Evolutionary conservation across 2,329 filamentous ascomycete species (phyloP).

Genomic region (Botrytis sinoallii): DNA sequence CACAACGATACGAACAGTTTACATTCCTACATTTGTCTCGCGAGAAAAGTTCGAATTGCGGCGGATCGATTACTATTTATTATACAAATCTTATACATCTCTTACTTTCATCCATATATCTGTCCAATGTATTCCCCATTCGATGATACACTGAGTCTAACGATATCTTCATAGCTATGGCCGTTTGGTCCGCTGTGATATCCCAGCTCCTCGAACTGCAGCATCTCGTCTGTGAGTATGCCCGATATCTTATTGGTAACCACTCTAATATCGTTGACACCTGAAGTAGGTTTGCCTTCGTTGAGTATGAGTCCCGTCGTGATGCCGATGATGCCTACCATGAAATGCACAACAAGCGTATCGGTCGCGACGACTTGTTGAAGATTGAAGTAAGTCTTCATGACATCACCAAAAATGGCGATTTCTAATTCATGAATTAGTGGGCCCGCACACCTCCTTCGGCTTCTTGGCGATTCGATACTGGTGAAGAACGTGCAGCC

Average conservation of each 20-base stretch:
- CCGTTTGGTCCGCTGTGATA: conserved; percentile 95
- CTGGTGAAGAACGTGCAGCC: conserved; percentile 67
- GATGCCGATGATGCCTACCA: conserved; percentile 99
- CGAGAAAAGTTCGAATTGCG: conserved; percentile 29
- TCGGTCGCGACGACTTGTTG: conserved; percentile 82
- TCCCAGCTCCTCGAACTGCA: conserved; percentile 90
- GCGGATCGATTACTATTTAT: conserved; percentile 31
- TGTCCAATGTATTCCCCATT: conserved; percentile 28
- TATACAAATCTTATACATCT: conserved; percentile 27
- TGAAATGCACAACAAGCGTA: conserved; percentile 99
- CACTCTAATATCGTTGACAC: conserved; percentile 39
- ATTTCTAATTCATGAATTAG: conserved; percentile 48
- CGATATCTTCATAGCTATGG: conserved; percentile 68
- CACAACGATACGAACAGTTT: conserved; percentile 35
- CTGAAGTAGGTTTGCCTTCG: conserved; percentile 80
- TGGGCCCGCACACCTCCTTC: conserved; percentile 98
- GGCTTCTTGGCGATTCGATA: conserved; percentile 97
- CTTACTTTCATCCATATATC: conserved; percentile 29
- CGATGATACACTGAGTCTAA: conserved; percentile 29
- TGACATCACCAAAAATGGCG: neutral
- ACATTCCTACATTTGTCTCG: conserved; percentile 34
- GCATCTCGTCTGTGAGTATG: conserved; percentile 87
- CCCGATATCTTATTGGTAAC: conserved; percentile 26
- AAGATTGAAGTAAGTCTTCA: conserved; percentile 82
- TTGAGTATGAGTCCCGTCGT: conserved; percentile 97